Conservation (phyloP, 257 asterid genomes). For the Ajuga chamaepitys region DNA sequence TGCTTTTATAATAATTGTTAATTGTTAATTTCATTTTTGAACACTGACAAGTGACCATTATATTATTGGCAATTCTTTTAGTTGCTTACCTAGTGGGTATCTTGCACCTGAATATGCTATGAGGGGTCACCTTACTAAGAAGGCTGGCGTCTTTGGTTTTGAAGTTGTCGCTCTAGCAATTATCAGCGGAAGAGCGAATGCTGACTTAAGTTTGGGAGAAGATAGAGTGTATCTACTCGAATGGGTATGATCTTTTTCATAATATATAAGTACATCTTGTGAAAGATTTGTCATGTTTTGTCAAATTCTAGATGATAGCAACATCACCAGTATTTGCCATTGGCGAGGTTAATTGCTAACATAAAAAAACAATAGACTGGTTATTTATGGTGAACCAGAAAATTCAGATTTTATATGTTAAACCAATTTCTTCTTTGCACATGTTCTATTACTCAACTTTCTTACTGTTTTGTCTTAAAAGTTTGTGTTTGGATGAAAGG, state of each 20-base stretch:
- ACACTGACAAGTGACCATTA: not conserved
- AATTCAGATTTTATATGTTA: too few species aligned
- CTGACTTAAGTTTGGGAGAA: constrained; percentile 39
- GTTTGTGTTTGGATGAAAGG: too few species aligned
- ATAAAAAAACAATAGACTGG: too few species aligned
- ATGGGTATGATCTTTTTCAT: constrained; percentile 32
- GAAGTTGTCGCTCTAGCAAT: constrained; percentile 62
- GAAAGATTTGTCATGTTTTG: too few species aligned
- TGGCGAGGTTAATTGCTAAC: too few species aligned
- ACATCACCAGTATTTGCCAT: too few species aligned
- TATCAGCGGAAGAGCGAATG: constrained; percentile 52
- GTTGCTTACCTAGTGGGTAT: constrained; percentile 39
- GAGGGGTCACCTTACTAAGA: constrained; percentile 63
- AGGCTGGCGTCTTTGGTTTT: constrained; percentile 51
- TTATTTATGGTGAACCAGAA: too few species aligned
- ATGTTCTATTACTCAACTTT: too few species aligned
- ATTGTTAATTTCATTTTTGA: not conserved
- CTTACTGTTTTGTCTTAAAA: too few species aligned
- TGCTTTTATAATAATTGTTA: too few species aligned
- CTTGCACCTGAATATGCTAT: constrained; percentile 68
- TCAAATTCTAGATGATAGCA: too few species aligned
- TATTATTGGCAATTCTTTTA: not conserved
- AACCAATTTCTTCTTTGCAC: too few species aligned
- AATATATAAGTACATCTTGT: not conserved
- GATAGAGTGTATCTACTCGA: constrained; percentile 52